These are phyloP conservation scores for Pythium myriotylum DNA, from an alignment of 352 stramenopile genomes.

Conservation along the genomic window DNA sequence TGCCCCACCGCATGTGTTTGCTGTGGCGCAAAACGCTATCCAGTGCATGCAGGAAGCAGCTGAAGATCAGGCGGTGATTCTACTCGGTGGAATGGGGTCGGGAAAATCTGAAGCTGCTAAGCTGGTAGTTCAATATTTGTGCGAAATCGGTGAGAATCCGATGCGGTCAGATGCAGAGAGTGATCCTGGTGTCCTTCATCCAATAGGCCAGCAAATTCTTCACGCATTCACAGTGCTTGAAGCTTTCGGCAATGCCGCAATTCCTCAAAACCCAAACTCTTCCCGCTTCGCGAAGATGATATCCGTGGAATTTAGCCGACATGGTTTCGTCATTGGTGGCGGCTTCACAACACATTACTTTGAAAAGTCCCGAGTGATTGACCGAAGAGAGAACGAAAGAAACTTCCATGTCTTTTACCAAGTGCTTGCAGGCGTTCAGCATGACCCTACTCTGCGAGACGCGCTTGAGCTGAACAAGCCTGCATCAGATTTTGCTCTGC, in stretches of 20 bases:
- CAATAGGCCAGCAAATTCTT: constrained; percentile 81
- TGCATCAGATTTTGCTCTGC: constrained; percentile 57
- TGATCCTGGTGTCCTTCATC: constrained; percentile 60
- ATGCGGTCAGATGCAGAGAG: constrained; percentile 38
- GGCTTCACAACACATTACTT: constrained; percentile 84
- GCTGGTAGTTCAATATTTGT: constrained; percentile 83
- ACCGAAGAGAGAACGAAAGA: constrained; percentile 71
- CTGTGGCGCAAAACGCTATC: constrained; percentile 77
- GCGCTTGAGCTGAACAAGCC: constrained; percentile 65
- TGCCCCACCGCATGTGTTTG: constrained; percentile 75
- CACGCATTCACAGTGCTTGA: constrained; percentile 83
- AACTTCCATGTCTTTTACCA: constrained; percentile 96
- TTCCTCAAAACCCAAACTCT: constrained; percentile 65
- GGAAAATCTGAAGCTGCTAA: constrained; percentile 84
- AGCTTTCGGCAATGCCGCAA: constrained; percentile 70
- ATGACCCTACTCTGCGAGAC: constrained; percentile 70
- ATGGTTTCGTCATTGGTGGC: constrained; percentile 77
- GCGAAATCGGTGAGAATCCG: constrained; percentile 69
- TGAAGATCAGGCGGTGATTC: constrained; percentile 78
- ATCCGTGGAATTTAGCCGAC: constrained; percentile 79
- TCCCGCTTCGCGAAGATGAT: constrained; percentile 86
- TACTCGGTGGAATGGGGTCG: constrained; percentile 71
- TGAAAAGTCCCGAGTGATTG: constrained; percentile 84
- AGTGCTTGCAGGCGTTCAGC: constrained; percentile 74
- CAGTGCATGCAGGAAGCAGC: constrained; percentile 77